phyloP scores from a whole-genome alignment of 2,329 filamentous ascomycete genomes.

The Leptographium lundbergii region DNA sequence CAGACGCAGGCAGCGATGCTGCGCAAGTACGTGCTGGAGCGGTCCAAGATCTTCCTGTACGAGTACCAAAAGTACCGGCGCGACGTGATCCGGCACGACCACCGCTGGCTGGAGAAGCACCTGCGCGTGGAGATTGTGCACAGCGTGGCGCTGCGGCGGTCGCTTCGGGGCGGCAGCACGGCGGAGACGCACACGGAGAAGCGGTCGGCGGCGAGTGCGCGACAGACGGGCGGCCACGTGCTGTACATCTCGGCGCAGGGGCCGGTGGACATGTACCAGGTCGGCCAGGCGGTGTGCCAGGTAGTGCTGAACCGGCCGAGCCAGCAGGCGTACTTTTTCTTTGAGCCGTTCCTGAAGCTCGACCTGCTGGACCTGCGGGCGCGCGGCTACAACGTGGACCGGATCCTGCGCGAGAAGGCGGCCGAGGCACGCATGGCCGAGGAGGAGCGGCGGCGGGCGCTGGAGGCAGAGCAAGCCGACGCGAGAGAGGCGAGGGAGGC shows the following conservation, averaged over 20 bases:
- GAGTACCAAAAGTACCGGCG: constrained; percentile 56
- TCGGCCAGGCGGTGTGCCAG: constrained; percentile 76
- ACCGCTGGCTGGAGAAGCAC: constrained; percentile 82
- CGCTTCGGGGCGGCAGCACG: constrained; percentile 51
- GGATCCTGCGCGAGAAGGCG: constrained; percentile 78
- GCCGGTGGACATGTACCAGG: constrained; percentile 71
- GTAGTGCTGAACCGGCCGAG: constrained; percentile 71
- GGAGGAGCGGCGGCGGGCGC: constrained; percentile 60
- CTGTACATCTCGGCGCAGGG: constrained; percentile 62
- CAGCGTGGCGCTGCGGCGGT: constrained; percentile 63
- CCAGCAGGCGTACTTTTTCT: constrained; percentile 77
- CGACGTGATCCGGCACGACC: constrained; percentile 74
- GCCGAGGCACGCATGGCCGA: constrained; percentile 82
- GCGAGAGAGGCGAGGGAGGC: constrained; percentile 23
- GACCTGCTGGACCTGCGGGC: constrained; percentile 70
- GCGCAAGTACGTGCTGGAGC: constrained; percentile 72
- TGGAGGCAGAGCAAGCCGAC: constrained; percentile 61
- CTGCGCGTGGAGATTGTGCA: constrained; percentile 66
- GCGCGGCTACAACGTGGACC: constrained; percentile 92
- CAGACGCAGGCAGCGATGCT: constrained; percentile 51
- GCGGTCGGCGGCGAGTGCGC: constrained; percentile 56
- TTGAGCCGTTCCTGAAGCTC: constrained; percentile 82
- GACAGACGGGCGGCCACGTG: constrained; percentile 37
- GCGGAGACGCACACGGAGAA: constrained; percentile 62
- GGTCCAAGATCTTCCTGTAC: constrained; percentile 80